phyloP scores from a whole-genome alignment of 1,284 basidiomycete species.

The Trichosporon ovoides region DNA sequence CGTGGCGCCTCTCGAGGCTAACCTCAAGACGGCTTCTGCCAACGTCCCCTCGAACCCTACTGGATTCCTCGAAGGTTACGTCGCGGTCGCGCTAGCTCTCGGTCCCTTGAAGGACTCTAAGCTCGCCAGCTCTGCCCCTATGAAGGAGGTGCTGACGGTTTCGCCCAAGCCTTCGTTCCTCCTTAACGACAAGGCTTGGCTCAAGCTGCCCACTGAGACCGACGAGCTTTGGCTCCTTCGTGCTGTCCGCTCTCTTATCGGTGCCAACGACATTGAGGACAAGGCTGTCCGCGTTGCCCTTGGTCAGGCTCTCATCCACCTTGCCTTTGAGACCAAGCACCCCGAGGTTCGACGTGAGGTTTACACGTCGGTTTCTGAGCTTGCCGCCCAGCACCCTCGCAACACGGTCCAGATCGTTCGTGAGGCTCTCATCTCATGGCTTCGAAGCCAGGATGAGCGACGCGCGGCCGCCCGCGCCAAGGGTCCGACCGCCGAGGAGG shows the following conservation, averaged over 20 bases:
- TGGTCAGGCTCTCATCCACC: conserved; percentile 63
- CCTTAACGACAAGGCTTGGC: conserved; percentile 78
- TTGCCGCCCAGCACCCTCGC: conserved; percentile 48
- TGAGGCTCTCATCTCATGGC: conserved; percentile 54
- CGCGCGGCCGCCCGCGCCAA: conserved; percentile 23
- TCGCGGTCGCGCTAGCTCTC: conserved; percentile 64
- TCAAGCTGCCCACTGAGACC: conserved; percentile 59
- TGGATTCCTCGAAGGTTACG: conserved; percentile 75
- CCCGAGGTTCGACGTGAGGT: conserved; percentile 56
- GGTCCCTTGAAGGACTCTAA: conserved; percentile 54
- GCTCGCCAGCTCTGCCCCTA: conserved; percentile 35
- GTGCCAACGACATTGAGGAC: conserved; percentile 57
- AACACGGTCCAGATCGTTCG: conserved; percentile 56
- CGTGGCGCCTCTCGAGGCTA: conserved; percentile 61
- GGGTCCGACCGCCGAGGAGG: conserved; percentile 25
- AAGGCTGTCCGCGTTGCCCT: conserved; percentile 58
- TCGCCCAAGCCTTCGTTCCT: conserved; percentile 72
- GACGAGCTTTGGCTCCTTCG: conserved; percentile 80
- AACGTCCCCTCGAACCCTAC: conserved; percentile 58
- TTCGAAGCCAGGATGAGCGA: conserved; percentile 30
- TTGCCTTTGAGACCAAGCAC: conserved; percentile 59
- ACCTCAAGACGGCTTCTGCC: conserved; percentile 55
- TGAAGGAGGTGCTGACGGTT: conserved; percentile 46
- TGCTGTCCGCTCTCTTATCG: conserved; percentile 57
- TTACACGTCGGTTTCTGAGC: conserved; percentile 50